Evolutionary conservation across 2,329 filamentous ascomycete genomes (phyloP).

Genomic region (Ascochyta fabae): DNA sequence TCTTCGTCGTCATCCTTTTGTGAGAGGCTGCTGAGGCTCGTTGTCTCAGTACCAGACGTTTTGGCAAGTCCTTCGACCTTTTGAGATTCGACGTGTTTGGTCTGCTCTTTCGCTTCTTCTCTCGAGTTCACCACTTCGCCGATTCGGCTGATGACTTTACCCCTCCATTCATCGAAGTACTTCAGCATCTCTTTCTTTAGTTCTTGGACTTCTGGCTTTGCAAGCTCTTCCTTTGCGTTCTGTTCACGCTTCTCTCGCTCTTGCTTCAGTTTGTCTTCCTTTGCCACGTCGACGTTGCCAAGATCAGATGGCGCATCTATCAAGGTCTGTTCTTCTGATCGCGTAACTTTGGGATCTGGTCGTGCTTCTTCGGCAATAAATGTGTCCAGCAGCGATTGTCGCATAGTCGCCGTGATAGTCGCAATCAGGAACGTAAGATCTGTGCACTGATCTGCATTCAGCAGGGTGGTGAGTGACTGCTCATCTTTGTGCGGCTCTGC

Average conservation of each 20-base stretch:
- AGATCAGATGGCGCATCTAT: slow-evolving; percentile 33
- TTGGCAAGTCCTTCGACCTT: slow-evolving; percentile 40
- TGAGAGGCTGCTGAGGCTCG: slow-evolving; percentile 34
- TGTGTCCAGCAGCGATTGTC: slow-evolving; percentile 51
- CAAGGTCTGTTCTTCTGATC: slow-evolving; percentile 33
- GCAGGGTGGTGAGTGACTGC: slow-evolving; percentile 53
- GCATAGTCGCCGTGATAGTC: slow-evolving; percentile 57
- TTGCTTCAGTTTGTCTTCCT: slow-evolving; percentile 42
- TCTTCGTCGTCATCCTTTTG: slow-evolving; percentile 44
- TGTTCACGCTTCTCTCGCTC: slow-evolving; percentile 39
- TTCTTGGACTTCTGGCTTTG: slow-evolving; percentile 62
- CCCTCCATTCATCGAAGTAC: slow-evolving; percentile 83
- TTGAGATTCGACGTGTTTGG: slow-evolving; percentile 26
- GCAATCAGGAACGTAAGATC: slow-evolving; percentile 57
- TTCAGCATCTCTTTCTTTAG: slow-evolving; percentile 72
- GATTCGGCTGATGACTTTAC: slow-evolving; percentile 71
- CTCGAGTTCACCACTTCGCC: slow-evolving; percentile 65
- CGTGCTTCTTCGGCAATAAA: slow-evolving; percentile 47
- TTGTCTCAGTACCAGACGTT: slow-evolving; percentile 30
- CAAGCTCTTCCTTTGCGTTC: slow-evolving; percentile 57
- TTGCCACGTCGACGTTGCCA: slow-evolving; percentile 34
- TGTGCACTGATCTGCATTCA: slow-evolving; percentile 54
- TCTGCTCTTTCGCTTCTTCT: slow-evolving; percentile 43
- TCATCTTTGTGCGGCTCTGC: slow-evolving; percentile 36
- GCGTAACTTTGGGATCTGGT: slow-evolving; percentile 19